phyloP scores from a whole-genome alignment of 2,329 filamentous ascomycete species.

The Claviceps purpurea region DNA sequence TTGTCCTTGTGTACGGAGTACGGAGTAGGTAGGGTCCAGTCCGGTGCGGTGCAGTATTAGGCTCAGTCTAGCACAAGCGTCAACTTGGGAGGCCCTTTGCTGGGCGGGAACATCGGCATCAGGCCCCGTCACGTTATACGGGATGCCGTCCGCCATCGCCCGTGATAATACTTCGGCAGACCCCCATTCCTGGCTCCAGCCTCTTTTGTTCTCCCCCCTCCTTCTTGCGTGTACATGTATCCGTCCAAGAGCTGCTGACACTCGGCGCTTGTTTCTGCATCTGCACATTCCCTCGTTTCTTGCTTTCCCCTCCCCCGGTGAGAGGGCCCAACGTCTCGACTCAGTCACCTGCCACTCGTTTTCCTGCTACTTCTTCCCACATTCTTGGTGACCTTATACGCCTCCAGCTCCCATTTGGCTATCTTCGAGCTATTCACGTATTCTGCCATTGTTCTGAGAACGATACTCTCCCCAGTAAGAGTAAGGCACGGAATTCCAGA shows the following conservation, averaged over 20 bases:
- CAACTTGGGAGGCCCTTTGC: background rate
- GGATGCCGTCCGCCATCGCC: background rate
- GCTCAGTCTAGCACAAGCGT: background rate
- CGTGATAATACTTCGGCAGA: background rate
- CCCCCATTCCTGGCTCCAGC: background rate
- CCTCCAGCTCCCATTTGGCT: background rate
- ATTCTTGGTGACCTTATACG: background rate
- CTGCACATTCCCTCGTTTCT: slow-evolving; percentile 1
- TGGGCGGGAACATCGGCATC: background rate
- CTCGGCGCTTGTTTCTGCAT: background rate
- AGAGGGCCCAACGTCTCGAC: background rate
- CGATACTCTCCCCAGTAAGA: background rate
- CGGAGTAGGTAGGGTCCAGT: background rate
- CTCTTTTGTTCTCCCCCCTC: background rate
- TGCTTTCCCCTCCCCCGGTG: background rate
- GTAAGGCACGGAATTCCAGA: background rate
- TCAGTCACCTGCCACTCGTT: slow-evolving; percentile 5
- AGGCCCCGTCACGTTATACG: background rate
- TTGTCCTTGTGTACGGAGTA: background rate
- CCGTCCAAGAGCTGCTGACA: background rate
- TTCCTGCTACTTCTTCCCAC: background rate
- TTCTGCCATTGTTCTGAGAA: background rate
- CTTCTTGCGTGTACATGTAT: too few relatives aligned
- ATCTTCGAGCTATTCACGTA: background rate
- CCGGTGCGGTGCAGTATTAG: background rate